Evolutionary conservation across 805 yeast genomes (phyloP).

Genomic region (Yueomyces sinensis): DNA sequence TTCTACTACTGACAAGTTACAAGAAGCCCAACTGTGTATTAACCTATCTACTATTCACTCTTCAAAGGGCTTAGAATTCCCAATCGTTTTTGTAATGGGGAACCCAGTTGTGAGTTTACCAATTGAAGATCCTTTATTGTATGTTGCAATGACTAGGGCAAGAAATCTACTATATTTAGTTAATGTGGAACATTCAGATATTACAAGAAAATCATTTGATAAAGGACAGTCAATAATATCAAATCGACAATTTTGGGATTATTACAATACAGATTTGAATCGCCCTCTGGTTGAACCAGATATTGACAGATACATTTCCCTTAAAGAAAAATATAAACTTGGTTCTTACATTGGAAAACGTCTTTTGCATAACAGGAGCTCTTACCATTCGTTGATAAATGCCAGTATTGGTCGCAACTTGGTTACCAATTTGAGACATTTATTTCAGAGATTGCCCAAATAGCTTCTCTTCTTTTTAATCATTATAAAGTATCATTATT

Average conservation of each 20-base stretch:
- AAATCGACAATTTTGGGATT: constrained; percentile 18
- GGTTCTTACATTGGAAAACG: no score
- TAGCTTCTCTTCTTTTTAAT: no score
- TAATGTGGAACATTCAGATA: constrained; percentile 9
- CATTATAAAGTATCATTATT: no score
- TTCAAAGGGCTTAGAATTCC: constrained; percentile 64
- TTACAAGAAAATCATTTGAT: background rate
- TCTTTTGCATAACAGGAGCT: no score
- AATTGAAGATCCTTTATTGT: constrained; percentile 32
- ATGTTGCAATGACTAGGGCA: constrained; percentile 61
- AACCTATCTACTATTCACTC: constrained; percentile 60
- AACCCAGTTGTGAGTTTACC: constrained; percentile 6
- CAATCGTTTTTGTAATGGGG: constrained; percentile 42
- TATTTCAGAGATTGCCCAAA: no score
- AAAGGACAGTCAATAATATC: background rate
- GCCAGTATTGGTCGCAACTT: no score
- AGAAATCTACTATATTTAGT: constrained; percentile 23
- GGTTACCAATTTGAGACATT: no score
- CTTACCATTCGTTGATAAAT: no score
- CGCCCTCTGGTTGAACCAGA: constrained; percentile 1
- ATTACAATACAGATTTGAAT: constrained; percentile 15
- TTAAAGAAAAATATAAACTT: background rate
- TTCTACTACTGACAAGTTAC: background rate
- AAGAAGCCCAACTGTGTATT: constrained; percentile 16
- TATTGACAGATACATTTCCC: background rate